phyloP scores from a whole-genome alignment of 768 basidiomycete species.

The Boletellus emodensis region DNA sequence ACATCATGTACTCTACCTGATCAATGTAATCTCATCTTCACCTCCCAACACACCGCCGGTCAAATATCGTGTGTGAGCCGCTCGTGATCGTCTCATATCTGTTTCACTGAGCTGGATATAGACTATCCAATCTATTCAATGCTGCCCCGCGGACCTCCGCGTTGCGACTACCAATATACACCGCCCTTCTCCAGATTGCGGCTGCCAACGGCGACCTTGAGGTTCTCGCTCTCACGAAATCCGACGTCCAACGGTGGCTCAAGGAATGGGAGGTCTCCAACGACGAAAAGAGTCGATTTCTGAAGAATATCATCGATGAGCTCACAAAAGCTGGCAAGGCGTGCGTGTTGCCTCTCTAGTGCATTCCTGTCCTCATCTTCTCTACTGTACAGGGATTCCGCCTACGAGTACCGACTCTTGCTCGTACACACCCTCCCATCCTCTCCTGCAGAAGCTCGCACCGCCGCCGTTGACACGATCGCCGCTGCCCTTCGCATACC shows the following conservation, averaged over 20 bases:
- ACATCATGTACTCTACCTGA: slow-evolving; percentile 45
- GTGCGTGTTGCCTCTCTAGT: slow-evolving; percentile 42
- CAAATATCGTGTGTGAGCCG: slow-evolving; percentile 69
- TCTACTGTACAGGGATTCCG: slow-evolving; percentile 39
- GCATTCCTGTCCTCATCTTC: neutral
- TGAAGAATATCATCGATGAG: slow-evolving; percentile 59
- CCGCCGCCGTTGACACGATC: slow-evolving; percentile 58
- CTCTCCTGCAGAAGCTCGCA: slow-evolving; percentile 46
- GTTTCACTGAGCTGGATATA: slow-evolving; percentile 27
- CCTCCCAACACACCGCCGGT: slow-evolving; percentile 49
- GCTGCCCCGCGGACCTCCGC: slow-evolving; percentile 62
- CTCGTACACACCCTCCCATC: slow-evolving; percentile 60
- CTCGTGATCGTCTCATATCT: neutral
- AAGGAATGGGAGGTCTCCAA: slow-evolving; percentile 67
- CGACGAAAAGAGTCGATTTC: slow-evolving; percentile 61
- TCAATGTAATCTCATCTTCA: slow-evolving; percentile 53
- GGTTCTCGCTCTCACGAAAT: slow-evolving; percentile 52
- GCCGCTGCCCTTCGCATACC: slow-evolving; percentile 63
- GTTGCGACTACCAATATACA: slow-evolving; percentile 61
- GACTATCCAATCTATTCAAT: slow-evolving; percentile 82
- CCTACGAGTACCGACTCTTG: slow-evolving; percentile 63
- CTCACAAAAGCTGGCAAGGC: slow-evolving; percentile 52
- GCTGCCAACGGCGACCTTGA: slow-evolving; percentile 58
- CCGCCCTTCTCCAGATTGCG: slow-evolving; percentile 57
- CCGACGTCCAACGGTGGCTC: slow-evolving; percentile 72